Evolutionary conservation across 2,329 filamentous ascomycete species (phyloP).

Genomic region (Xylariaceae sp.): DNA sequence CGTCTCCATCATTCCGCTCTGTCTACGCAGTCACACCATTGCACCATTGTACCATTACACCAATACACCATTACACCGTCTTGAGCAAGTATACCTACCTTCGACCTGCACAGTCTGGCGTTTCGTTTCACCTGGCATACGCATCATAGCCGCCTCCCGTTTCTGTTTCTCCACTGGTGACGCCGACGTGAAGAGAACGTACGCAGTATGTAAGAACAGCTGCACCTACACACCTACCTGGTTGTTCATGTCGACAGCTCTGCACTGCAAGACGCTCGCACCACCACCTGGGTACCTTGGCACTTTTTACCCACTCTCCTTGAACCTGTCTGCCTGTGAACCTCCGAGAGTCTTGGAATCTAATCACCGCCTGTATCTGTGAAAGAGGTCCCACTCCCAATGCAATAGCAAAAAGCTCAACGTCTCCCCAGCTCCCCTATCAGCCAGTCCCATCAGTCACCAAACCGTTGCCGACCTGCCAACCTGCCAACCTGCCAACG

Average conservation of each 20-base stretch:
- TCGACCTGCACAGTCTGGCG: neutral
- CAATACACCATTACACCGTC: no score
- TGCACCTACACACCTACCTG: neutral
- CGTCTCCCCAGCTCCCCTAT: conserved; percentile 24
- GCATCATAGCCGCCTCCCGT: neutral
- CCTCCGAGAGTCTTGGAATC: conserved; percentile 27
- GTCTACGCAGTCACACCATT: no score
- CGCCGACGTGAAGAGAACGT: neutral
- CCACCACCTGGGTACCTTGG: no score
- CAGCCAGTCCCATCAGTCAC: conserved; percentile 24
- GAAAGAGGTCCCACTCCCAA: conserved; percentile 22
- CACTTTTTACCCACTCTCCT: conserved; percentile 4
- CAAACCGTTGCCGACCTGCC: no score
- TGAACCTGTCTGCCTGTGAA: no score
- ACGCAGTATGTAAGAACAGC: neutral
- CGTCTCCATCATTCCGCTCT: no score
- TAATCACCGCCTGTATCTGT: conserved; percentile 17
- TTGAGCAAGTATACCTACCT: neutral
- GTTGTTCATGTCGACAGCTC: conserved; percentile 5
- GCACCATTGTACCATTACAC: no score
- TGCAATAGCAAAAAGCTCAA: conserved; percentile 26
- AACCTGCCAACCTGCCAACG: no score
- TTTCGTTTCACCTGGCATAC: neutral
- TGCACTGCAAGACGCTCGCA: conserved; percentile 22
- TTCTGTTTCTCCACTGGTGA: neutral